Evolutionary conservation across 2,329 filamentous ascomycete species (phyloP).

Genomic region (Plectosphaerella sp.): DNA sequence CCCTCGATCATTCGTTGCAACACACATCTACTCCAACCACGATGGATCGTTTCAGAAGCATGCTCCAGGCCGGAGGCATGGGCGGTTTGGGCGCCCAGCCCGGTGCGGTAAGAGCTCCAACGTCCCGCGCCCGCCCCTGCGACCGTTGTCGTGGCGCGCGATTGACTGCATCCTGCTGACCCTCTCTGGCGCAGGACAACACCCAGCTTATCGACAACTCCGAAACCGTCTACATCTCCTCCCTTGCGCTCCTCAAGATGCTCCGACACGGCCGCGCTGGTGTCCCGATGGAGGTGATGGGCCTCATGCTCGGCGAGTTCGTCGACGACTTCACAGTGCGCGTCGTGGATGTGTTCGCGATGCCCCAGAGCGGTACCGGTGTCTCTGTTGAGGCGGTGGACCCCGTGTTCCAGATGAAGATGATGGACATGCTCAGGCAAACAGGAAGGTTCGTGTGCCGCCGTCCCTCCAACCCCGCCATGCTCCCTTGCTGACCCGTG

Average conservation of each 20-base stretch:
- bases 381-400: slow-evolving; percentile 98
- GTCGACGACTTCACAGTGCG: slow-evolving; percentile 98
- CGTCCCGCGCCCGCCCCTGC: slow-evolving; percentile 1
- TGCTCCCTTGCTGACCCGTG: slow-evolving; percentile 2
- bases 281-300: slow-evolving; percentile 99
- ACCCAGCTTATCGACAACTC: slow-evolving; percentile 94
- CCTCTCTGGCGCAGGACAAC: slow-evolving; percentile 61
- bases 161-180: background rate
- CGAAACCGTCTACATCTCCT: slow-evolving; percentile 98
- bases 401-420: slow-evolving; percentile 98
- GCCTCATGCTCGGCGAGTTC: slow-evolving; percentile 96
- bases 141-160: background rate
- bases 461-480: slow-evolving; percentile 1
- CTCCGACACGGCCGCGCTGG: slow-evolving; percentile 93
- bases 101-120: slow-evolving; percentile 50
- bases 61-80: slow-evolving; percentile 76
- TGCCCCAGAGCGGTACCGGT: slow-evolving; percentile 97
- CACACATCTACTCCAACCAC: slow-evolving; percentile 13
- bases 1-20: background rate
- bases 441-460: slow-evolving; percentile 71
- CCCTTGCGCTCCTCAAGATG: slow-evolving; percentile 96
- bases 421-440: slow-evolving; percentile 99
- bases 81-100: slow-evolving; percentile 56
- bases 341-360: slow-evolving; percentile 97
- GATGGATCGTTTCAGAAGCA: slow-evolving; percentile 90